Percentiles rank a stretch among this genome's conserved stretches.
phyloP scores from a whole-genome alignment of 495 filamentous ascomycete genomes.

The Jackrogersella minutella region DNA sequence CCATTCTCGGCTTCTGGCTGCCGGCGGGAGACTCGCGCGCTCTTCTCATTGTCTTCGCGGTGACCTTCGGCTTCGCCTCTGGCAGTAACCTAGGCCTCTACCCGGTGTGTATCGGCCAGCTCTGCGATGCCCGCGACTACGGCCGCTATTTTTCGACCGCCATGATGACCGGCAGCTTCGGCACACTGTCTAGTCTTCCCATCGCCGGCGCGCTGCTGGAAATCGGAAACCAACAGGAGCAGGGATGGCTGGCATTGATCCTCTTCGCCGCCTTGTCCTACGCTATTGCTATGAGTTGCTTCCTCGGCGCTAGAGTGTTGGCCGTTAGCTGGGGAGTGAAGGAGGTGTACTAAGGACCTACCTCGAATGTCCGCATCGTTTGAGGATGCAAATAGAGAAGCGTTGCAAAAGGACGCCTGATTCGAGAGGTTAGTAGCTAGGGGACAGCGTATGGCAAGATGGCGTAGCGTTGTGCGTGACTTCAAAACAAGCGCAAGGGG shows the following conservation, averaged over 20 bases:
- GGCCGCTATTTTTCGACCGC: slow-evolving; percentile 86
- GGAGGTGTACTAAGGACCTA: slow-evolving; percentile 52
- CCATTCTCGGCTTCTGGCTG: slow-evolving; percentile 83
- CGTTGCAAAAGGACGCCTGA: too few species aligned
- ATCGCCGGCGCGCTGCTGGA: slow-evolving; percentile 80
- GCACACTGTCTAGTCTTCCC: slow-evolving; percentile 84
- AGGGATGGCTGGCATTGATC: slow-evolving; percentile 70
- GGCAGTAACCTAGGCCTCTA: slow-evolving; percentile 86
- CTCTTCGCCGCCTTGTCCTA: slow-evolving; percentile 73
- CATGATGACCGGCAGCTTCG: slow-evolving; percentile 90
- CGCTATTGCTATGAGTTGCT: slow-evolving; percentile 65
- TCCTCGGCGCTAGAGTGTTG: slow-evolving; percentile 67
- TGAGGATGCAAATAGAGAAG: neutral
- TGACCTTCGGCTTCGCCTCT: slow-evolving; percentile 85
- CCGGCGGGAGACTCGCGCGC: slow-evolving; percentile 66
- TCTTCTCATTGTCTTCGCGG: slow-evolving; percentile 73
- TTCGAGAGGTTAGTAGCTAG: too few species aligned
- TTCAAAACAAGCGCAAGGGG: too few species aligned
- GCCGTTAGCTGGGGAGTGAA: slow-evolving; percentile 72
- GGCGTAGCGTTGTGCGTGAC: too few species aligned
- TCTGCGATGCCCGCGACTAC: slow-evolving; percentile 86
- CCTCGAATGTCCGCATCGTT: neutral
- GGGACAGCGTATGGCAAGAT: neutral
- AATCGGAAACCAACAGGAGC: slow-evolving; percentile 44
- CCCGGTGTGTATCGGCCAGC: slow-evolving; percentile 89